Conservation (phyloP, 2,329 filamentous ascomycete genomes). For the Colletotrichum zoysiae region DNA sequence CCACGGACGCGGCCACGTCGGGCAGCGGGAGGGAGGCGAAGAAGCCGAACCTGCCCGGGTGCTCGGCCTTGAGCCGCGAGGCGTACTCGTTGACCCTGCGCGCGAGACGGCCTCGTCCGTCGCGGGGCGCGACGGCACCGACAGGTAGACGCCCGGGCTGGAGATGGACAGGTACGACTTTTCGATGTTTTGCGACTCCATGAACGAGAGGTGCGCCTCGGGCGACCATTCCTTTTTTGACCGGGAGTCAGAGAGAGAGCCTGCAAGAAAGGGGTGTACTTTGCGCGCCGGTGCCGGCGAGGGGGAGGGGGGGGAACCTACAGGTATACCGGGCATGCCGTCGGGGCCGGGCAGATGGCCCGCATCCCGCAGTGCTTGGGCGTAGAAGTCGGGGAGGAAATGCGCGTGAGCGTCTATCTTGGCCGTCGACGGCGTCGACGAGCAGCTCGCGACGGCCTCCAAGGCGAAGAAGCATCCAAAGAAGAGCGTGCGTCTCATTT, state of each 20-base stretch:
- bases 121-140: constrained; percentile 42
- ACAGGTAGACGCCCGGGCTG: constrained; percentile 46
- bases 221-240: constrained; percentile 6
- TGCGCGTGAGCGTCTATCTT: constrained; percentile 47
- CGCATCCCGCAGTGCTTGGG: constrained; percentile 43
- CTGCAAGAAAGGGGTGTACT: no score
- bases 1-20: constrained; percentile 59
- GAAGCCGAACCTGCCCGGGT: constrained; percentile 56
- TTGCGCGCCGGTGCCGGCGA: no score
- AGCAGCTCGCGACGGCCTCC: not conserved
- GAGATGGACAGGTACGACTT: constrained; percentile 46
- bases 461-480: not conserved
- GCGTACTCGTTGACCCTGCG: constrained; percentile 44
- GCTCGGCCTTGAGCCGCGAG: constrained; percentile 39
- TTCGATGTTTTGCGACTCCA: constrained; percentile 42
- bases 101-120: constrained; percentile 50
- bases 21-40: constrained; percentile 67
- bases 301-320: constrained; percentile 14
- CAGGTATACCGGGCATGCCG: constrained; percentile 46
- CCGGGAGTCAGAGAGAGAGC: not conserved
- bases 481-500: not conserved
- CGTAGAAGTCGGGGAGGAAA: constrained; percentile 46
- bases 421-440: not conserved
- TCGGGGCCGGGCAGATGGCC: constrained; percentile 45
- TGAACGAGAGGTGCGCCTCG: constrained; percentile 43